Percentiles rank a stretch among this genome's conserved stretches.
These are phyloP conservation scores for Talaromyces borbonicus DNA, from an alignment of 495 filamentous ascomycete species.

Conservation along the genomic window DNA sequence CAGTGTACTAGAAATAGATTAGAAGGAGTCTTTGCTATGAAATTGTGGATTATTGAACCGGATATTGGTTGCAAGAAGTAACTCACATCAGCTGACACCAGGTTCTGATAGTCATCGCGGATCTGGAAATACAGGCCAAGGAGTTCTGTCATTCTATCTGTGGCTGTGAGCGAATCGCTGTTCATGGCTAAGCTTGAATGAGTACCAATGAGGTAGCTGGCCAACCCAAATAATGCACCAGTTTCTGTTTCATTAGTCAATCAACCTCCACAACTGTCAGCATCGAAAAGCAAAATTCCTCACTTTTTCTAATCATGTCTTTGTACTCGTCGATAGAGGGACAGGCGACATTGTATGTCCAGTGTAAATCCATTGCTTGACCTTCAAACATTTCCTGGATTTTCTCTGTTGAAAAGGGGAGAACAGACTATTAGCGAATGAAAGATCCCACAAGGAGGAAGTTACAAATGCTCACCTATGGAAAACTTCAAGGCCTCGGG, in stretches of 20 bases:
- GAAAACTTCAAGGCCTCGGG: conserved; percentile 6
- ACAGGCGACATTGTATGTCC: conserved; percentile 18
- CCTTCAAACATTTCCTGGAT: conserved; percentile 8
- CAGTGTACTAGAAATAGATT: background rate
- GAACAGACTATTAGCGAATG: background rate
- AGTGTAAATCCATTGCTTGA: conserved; percentile 27
- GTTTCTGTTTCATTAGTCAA: conserved; percentile 22
- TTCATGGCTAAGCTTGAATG: conserved; percentile 4
- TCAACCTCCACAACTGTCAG: background rate
- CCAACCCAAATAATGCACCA: conserved; percentile 26
- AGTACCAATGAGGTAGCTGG: conserved; percentile 17
- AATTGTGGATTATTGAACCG: background rate
- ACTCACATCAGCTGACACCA: conserved; percentile 11
- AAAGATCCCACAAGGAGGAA: background rate
- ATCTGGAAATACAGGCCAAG: conserved; percentile 26
- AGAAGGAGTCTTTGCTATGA: background rate
- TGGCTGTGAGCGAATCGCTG: conserved; percentile 2
- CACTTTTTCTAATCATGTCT: conserved; percentile 14
- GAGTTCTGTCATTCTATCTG: conserved; percentile 9
- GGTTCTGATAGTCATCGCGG: conserved; percentile 29
- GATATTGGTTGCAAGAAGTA: background rate
- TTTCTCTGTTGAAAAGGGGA: background rate
- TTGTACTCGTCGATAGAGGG: conserved; percentile 24
- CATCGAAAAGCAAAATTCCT: background rate
- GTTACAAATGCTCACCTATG: conserved; percentile 8